Percentiles rank a stretch among this genome's conserved stretches.
Conservation (phyloP, 116 monocot genomes). For the Zostera marina region DNA sequence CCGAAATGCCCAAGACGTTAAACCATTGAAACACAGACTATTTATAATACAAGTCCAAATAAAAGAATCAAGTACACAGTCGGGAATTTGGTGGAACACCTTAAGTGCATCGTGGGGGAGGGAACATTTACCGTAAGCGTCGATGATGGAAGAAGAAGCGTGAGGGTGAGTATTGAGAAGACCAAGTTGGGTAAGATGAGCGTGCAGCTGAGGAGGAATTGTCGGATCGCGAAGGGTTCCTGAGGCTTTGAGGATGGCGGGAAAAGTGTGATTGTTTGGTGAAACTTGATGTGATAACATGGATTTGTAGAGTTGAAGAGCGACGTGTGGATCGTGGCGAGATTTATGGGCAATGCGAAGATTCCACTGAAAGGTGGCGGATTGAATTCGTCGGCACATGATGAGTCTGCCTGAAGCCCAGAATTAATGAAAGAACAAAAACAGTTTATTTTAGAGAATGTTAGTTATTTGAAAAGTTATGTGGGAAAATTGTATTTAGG, state of each 20-base stretch:
- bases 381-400: too few species aligned
- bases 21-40: constrained; percentile 6
- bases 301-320: constrained; percentile 12
- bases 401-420: too few species aligned
- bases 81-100: constrained; percentile 15
- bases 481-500: too few species aligned
- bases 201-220: constrained; percentile 7
- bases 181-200: constrained; percentile 11
- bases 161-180: constrained; percentile 3
- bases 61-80: constrained; percentile 1
- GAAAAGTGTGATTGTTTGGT: constrained; percentile 21
- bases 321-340: background rate
- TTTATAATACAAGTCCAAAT: constrained; percentile 8
- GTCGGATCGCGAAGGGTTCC: constrained; percentile 5
- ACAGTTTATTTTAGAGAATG: too few species aligned
- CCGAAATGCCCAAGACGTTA: background rate
- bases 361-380: too few species aligned
- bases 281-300: constrained; percentile 4
- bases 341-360: constrained; percentile 8
- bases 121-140: background rate
- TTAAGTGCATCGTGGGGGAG: background rate
- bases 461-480: too few species aligned
- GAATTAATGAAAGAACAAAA: too few species aligned
- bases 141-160: background rate
- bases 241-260: constrained; percentile 7